A percentile compares a stretch with the other conserved stretches of the same genome.
Conservation (phyloP, 2,329 filamentous ascomycete species). For the Paecilomyces dactylethromorphus region DNA sequence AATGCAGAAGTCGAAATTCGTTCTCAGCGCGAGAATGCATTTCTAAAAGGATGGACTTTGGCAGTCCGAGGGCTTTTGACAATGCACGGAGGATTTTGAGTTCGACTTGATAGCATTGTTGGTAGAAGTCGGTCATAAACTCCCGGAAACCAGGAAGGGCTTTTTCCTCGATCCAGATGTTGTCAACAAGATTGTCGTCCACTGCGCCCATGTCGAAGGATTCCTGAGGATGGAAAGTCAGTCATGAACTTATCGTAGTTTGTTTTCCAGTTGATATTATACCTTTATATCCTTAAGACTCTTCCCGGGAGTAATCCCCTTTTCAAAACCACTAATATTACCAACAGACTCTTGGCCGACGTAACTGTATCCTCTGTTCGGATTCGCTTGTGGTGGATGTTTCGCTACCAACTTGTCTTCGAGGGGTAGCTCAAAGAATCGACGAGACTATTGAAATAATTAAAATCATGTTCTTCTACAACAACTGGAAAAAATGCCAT, state of each 20-base stretch:
- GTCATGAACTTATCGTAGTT: not conserved
- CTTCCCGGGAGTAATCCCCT: conserved; percentile 2
- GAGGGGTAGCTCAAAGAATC: conserved; percentile 18
- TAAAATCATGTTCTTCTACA: not conserved
- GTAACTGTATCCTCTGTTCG: conserved; percentile 24
- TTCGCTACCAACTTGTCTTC: conserved; percentile 22
- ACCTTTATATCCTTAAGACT: conserved; percentile 3
- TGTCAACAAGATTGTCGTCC: not conserved
- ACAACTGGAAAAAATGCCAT: not conserved
- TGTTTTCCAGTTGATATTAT: no score
- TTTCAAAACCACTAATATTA: conserved; percentile 19
- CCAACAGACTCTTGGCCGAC: conserved; percentile 21
- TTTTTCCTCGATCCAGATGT: conserved; percentile 2
- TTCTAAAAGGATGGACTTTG: conserved; percentile 58
- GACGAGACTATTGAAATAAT: conserved; percentile 3
- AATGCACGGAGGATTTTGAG: not conserved
- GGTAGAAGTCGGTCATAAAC: conserved; percentile 1
- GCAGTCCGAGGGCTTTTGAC: not conserved
- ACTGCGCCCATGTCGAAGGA: conserved; percentile 3
- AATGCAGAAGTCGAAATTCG: conserved; percentile 63
- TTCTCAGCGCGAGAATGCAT: conserved; percentile 61
- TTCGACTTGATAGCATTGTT: not conserved
- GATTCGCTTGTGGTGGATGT: conserved; percentile 21
- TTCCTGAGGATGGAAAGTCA: not conserved
- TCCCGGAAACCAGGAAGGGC: not conserved